Evolutionary conservation across 192 early-diverging fungal species (phyloP), one percentile per base, ranked within the genome.

Genomic region (Backusella morwellensis): DNA sequence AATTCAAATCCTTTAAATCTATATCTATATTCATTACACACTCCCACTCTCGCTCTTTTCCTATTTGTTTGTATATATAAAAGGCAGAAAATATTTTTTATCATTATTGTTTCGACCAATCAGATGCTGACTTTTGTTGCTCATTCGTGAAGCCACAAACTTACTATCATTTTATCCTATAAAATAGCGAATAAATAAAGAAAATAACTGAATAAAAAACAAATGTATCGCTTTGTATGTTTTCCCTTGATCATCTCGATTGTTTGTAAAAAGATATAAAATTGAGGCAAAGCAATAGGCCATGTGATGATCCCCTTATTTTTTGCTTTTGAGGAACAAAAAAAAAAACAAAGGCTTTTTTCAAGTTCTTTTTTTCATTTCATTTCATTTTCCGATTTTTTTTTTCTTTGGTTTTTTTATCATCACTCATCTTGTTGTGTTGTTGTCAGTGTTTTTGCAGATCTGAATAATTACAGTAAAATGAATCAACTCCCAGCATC

Each of bases 1-100:
- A 77, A 83, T 85, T 40, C 95, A 97, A 83, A 94, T 96, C 77
- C 86, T 93, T 73, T 90, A 87, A 68, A 50, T 68, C 40, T 41
- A 41, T 42, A 14, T 63, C 26, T 29, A 63, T 63, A 26, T 26
- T 56, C 42, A 44, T 17, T 17, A 17, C 42, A 17, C 42, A 17
- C 42, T 44, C 11, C 11, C 38, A 3, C 42, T 44, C 12, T 44
- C 15, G 12, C 42, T 44, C 42, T 17, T 44, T 44, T 44, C 42
- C 42, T 56, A 23, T 59, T 59, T 59, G 56, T 59, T 59, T 59
- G 56, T 59, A 59, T 29, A 59, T 59, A 59, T 12, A 59, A 59
- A 59, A 26, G 23, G 23, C n/a, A 59, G 21, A 59, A 59, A 56
- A 56, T 23, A 23, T 56, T 23, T 63, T 14, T 29, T 63, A 11